Evolutionary conservation across 1,284 basidiomycete species (phyloP), one percentile per base, ranked within the genome.

Genomic region (Trichosporon asahii): DNA sequence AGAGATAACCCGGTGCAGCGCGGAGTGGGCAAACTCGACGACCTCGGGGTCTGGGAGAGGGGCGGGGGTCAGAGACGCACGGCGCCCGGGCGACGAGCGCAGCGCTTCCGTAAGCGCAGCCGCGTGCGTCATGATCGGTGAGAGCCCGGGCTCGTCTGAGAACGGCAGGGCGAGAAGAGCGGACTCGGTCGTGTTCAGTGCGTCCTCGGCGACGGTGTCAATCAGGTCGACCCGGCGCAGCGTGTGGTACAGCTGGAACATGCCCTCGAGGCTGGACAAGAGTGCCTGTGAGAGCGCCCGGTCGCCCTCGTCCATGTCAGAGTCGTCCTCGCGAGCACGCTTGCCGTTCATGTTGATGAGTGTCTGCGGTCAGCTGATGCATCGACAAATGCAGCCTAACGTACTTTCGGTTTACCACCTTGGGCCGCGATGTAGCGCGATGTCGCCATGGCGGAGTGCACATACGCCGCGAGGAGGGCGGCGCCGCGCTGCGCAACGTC

Each of bases 401-500:
- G 5, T 31, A 61, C 57, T 31, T 61, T 61, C 1, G 11, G 15
- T 9, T 31, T 29, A 5, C 57, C 27, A 15, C 57, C 57, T 1
- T n/a, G 27, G 57, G 27, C 18, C 6, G 27, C 57, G 29, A 61
- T 61, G 57, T 31, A 61, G 27, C 57, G 27, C 2, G 57, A 61
- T 14, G 57, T 61, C 5, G 57, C 57, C 57, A 61, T 61, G 18
- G 57, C 57, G 2, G 64, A 14, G 44, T 65, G 44, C 21, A 44
- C 40, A 12, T 65, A 44, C 14, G 40, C 64, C 18, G 64, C 64
- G 64, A 65, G 64, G 27, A 46, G 40, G 40, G 64, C 25, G 12
- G 46, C 64, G 40, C 64, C 40, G 44, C 46, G 64, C 25, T 37
- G 9, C 57, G 57, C 57, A 31, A 61, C 33, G 57, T 61, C 57